Evolutionary conservation across 2,329 filamentous ascomycete genomes (phyloP).

Genomic region (Clarireedia monteithiana): DNA sequence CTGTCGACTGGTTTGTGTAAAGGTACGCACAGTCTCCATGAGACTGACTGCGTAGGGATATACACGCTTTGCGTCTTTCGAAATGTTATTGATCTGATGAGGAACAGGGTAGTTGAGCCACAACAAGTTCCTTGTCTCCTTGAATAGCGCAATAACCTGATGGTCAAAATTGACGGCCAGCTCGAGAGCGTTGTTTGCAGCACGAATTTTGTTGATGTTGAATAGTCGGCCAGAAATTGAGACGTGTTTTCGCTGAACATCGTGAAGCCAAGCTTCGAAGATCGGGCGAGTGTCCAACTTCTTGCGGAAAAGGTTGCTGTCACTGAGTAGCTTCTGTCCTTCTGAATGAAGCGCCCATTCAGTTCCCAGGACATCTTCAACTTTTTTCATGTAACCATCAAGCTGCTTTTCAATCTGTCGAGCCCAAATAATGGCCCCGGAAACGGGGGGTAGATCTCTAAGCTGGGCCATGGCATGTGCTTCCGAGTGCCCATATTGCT

Average conservation of each 20-base stretch:
- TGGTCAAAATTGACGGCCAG: slow-evolving; percentile 93
- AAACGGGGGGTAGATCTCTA: slow-evolving; percentile 89
- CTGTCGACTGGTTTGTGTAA: slow-evolving; percentile 77
- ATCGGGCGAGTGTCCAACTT: slow-evolving; percentile 92
- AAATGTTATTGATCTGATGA: slow-evolving; percentile 88
- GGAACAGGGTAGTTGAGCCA: slow-evolving; percentile 95
- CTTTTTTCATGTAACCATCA: slow-evolving; percentile 95
- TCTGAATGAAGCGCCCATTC: slow-evolving; percentile 94
- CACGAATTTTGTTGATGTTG: slow-evolving; percentile 77
- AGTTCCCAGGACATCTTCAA: slow-evolving; percentile 92
- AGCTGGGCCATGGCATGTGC: slow-evolving; percentile 97
- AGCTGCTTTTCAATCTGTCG: slow-evolving; percentile 95
- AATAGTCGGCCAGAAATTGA: slow-evolving; percentile 91
- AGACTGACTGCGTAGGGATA: slow-evolving; percentile 97
- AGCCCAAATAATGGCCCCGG: slow-evolving; percentile 95
- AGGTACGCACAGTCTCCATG: slow-evolving; percentile 96
- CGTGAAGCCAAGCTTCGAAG: slow-evolving; percentile 90
- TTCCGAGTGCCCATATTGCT: slow-evolving; percentile 97
- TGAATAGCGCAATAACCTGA: slow-evolving; percentile 96
- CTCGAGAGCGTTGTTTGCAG: slow-evolving; percentile 83
- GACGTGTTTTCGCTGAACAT: slow-evolving; percentile 81
- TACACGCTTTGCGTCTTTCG: slow-evolving; percentile 96
- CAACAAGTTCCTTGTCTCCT: slow-evolving; percentile 90
- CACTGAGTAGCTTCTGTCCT: slow-evolving; percentile 84
- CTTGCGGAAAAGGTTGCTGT: slow-evolving; percentile 89